Evolutionary conservation across 805 yeast genomes (phyloP).

Genomic region (Ogataea polymorpha): DNA sequence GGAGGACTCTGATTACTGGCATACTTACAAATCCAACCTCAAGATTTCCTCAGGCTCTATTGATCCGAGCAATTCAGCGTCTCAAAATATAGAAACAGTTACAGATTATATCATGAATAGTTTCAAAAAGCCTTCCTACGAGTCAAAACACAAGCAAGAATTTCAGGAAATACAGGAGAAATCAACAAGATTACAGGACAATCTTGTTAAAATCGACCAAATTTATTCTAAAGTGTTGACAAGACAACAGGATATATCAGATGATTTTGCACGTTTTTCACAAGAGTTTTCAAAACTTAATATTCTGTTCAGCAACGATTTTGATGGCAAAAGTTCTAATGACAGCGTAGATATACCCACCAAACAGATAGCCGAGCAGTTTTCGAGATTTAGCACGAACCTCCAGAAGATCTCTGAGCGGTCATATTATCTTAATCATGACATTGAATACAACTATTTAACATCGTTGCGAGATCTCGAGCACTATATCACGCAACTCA

Average conservation of each 20-base stretch:
- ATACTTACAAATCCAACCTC: constrained; percentile 57
- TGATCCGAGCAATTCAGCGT: constrained; percentile 20
- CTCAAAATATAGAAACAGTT: constrained; percentile 60
- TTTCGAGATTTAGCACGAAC: constrained; percentile 37
- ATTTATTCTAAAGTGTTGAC: constrained; percentile 70
- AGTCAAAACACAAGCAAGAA: constrained; percentile 58
- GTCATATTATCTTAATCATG: constrained; percentile 33
- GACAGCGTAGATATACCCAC: constrained; percentile 24
- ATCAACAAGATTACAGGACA: constrained; percentile 80
- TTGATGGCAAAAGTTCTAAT: constrained; percentile 29
- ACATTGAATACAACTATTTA: constrained; percentile 75
- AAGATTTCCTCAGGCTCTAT: constrained; percentile 34
- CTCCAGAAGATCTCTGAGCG: constrained; percentile 36
- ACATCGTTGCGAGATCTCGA: constrained; percentile 84
- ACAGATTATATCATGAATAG: constrained; percentile 92
- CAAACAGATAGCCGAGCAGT: constrained; percentile 26
- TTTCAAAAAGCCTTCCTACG: constrained; percentile 69
- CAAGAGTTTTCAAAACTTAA: constrained; percentile 68
- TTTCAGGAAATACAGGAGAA: constrained; percentile 80
- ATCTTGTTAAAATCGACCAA: constrained; percentile 72
- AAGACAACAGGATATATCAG: constrained; percentile 67
- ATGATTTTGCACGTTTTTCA: constrained; percentile 70
- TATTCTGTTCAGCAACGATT: constrained; percentile 29
- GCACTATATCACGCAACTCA: constrained; percentile 66
- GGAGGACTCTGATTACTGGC: constrained; percentile 69